Conservation (phyloP, 2,329 filamentous ascomycete genomes). For the Colletotrichum lindemuthianum region DNA sequence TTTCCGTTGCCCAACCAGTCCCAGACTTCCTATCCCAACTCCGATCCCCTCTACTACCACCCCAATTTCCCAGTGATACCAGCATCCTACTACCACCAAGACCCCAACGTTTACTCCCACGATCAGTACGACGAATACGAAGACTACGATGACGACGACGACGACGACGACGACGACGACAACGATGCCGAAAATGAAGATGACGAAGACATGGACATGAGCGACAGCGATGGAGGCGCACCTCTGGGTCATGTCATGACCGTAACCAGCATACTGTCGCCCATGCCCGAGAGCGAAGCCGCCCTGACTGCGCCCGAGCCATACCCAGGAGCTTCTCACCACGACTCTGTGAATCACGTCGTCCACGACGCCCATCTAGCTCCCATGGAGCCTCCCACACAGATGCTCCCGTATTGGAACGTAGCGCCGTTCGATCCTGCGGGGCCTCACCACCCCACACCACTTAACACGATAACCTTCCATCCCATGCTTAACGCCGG, state of each 20-base stretch:
- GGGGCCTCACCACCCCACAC: conserved; percentile 24
- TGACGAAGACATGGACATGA: conserved; percentile 44
- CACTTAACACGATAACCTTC: conserved; percentile 28
- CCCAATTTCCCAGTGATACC: conserved; percentile 31
- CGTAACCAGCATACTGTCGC: conserved; percentile 26
- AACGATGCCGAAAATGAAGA: conserved; percentile 31
- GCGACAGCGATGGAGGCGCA: conserved; percentile 48
- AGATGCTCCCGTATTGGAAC: conserved; percentile 26
- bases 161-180: conserved; percentile 26
- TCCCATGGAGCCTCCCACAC: conserved; percentile 19
- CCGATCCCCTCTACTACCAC: conserved; percentile 11
- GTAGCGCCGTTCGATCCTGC: conserved; percentile 18
- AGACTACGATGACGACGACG: conserved; percentile 27
- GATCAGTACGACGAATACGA: conserved; percentile 24
- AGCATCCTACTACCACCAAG: conserved; percentile 27
- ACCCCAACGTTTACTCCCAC: conserved; percentile 11
- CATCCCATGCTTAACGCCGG: conserved; percentile 31
- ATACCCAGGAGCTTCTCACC: conserved; percentile 1
- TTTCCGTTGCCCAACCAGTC: conserved; percentile 4
- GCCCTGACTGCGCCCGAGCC: conserved; percentile 1
- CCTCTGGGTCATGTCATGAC: conserved; percentile 32
- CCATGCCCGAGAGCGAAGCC: conserved; percentile 22
- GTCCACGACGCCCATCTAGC: conserved; percentile 3
- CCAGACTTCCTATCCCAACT: conserved; percentile 14
- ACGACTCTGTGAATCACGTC: not conserved